phyloP scores from a whole-genome alignment of 2,329 filamentous ascomycete genomes.

The Orbilia brochopaga region DNA sequence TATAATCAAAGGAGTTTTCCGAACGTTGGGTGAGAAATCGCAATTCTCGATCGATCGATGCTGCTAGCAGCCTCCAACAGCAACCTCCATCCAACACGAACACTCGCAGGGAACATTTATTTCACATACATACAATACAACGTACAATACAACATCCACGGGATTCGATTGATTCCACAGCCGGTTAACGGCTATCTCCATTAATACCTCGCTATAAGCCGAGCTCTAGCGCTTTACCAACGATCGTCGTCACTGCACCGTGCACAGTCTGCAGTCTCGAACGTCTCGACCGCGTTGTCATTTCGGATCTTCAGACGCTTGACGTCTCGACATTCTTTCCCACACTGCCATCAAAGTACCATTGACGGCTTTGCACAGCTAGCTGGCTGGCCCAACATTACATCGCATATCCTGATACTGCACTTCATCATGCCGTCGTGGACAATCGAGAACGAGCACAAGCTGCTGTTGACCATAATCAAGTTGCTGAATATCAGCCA shows the following conservation, averaged over 20 bases:
- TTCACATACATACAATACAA: too few species aligned
- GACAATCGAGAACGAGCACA: conserved; percentile 51
- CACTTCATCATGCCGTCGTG: conserved; percentile 49
- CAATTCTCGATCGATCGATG: neutral
- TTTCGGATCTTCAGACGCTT: too few species aligned
- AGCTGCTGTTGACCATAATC: conserved; percentile 52
- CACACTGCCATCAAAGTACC: too few species aligned
- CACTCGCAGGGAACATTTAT: neutral
- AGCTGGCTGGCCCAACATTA: neutral
- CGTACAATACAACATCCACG: too few species aligned
- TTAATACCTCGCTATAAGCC: too few species aligned
- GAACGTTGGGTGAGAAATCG: neutral
- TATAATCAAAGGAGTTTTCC: neutral
- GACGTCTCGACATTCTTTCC: too few species aligned
- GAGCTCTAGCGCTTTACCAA: too few species aligned
- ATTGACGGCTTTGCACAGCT: neutral
- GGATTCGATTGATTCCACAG: too few species aligned
- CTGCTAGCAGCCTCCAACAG: conserved; percentile 4
- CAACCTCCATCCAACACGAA: neutral
- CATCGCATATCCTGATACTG: neutral
- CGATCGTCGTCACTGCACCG: too few species aligned
- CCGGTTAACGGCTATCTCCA: too few species aligned
- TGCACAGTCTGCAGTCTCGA: too few species aligned
- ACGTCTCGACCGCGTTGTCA: too few species aligned
- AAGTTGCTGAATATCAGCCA: conserved; percentile 51